Percentiles rank a stretch among this genome's conserved stretches.
phyloP scores from a whole-genome alignment of 345 rosid species.

The Carallia brachiata region DNA sequence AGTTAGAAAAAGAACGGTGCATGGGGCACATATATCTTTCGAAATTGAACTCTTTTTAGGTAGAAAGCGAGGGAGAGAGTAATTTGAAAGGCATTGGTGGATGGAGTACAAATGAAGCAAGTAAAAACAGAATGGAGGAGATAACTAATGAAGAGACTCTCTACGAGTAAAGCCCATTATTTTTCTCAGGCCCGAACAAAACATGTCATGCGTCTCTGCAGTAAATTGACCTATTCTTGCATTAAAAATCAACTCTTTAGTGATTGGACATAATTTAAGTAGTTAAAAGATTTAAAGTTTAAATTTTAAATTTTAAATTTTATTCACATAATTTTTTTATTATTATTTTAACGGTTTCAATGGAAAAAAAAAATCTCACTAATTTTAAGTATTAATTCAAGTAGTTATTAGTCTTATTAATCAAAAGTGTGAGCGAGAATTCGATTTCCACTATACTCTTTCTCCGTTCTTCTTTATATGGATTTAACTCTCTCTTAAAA shows the following conservation, averaged over 20 bases:
- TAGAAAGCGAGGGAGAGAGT: constrained; percentile 15
- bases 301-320: too few species aligned
- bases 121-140: constrained; percentile 14
- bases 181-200: constrained; percentile 14
- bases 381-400: too few species aligned
- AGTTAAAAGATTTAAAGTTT: too few species aligned
- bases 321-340: too few species aligned
- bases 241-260: neutral
- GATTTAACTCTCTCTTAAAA: too few species aligned
- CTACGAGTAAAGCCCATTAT: constrained; percentile 26
- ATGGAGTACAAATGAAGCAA: constrained; percentile 43
- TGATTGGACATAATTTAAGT: too few species aligned
- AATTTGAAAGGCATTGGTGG: constrained; percentile 34
- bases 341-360: too few species aligned
- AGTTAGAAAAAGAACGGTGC: constrained; percentile 21
- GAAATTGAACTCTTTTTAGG: neutral
- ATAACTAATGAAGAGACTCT: neutral
- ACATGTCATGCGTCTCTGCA: constrained; percentile 9
- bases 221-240: constrained; percentile 18
- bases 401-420: too few species aligned
- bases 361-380: too few species aligned
- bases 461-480: too few species aligned
- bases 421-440: too few species aligned
- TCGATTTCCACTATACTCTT: too few species aligned
- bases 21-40: constrained; percentile 8